Evolutionary conservation across 371 early-diverging fungal genomes (phyloP), one percentile per base, ranked within the genome.

Genomic region (Capniomyces stellatus): DNA sequence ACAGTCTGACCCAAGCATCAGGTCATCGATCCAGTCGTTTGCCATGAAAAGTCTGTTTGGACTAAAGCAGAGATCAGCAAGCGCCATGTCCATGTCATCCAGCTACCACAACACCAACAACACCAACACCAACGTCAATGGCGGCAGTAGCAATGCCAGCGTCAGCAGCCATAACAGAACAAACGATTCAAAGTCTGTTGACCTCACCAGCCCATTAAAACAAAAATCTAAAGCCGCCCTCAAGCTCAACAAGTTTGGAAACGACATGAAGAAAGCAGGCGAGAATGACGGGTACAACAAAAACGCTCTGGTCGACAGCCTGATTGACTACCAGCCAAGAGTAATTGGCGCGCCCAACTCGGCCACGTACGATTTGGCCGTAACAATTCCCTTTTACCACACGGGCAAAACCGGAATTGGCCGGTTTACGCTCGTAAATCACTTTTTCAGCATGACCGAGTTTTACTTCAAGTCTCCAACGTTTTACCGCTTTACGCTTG

Each of bases 381-480:
- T 60, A 27, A 55, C 58, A 12, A 46, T 70, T 29, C 58, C 60
- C 0, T 56, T 70, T 1, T 49, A 55, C 42, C 70, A 70, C 27
- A 22, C 49, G 22, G 69, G 69, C 2, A 51, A 57, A 12, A 58
- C 51, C 46, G 58, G 57, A 27, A 63, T 60, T 8, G 48, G 54
- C 42, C 24, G 56, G 13, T 69, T 64, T 54, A 65, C 62, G 19
- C 63, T 64, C 59, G 60, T 62, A 1, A 69, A 69, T 46, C 60
- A 66, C 13, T 59, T 60, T 2, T 51, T 50, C 13, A 64, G 58
- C 24, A 63, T 55, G n/a, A 62, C 57, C 39, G 70, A 70, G 56
- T 70, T 70, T 49, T 70, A 70, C 52, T 60, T 70, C 31, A 67
- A 68, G 52, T 63, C 63, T 40, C 70, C 70, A 1, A 58, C 58